Conservation (phyloP, 164 flowering plant species). For the Berberis thunbergii region DNA sequence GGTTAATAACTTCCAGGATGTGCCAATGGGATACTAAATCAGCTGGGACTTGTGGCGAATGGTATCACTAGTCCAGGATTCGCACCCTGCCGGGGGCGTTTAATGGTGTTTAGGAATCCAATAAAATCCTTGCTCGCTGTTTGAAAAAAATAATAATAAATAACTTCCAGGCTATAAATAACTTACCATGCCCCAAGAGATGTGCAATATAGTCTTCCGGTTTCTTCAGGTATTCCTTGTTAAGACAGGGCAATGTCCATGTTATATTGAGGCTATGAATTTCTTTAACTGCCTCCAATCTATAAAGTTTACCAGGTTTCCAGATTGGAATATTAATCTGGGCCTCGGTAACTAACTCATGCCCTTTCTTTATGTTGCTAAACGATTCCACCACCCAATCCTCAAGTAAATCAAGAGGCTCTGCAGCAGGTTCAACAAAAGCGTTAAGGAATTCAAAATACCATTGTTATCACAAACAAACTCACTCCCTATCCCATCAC, state of each 20-base stretch:
- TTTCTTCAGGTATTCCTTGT: constrained; percentile 71
- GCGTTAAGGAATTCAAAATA: neutral
- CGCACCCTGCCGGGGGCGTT: too few species aligned
- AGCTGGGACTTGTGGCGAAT: too few species aligned
- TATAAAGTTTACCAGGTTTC: constrained; percentile 71
- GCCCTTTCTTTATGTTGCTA: constrained; percentile 46
- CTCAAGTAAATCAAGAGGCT: constrained; percentile 72
- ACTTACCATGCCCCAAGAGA: constrained; percentile 91
- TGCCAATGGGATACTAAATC: too few species aligned
- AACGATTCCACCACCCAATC: constrained; percentile 82
- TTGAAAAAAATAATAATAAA: neutral
- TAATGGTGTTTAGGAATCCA: neutral
- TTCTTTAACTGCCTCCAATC: constrained; percentile 89
- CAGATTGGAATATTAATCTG: constrained; percentile 49
- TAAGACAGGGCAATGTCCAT: constrained; percentile 89
- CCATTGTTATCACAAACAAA: too few species aligned
- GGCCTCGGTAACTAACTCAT: constrained; percentile 22
- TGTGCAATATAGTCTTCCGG: constrained; percentile 93
- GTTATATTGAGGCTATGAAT: constrained; percentile 73
- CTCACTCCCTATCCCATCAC: too few species aligned
- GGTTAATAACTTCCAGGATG: too few species aligned
- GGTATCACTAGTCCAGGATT: too few species aligned
- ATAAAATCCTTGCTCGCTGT: neutral
- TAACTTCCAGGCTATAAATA: neutral
- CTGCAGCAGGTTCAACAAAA: constrained; percentile 29